Conservation (phyloP, 257 asterid genomes). For the Solanum arcanum region DNA sequence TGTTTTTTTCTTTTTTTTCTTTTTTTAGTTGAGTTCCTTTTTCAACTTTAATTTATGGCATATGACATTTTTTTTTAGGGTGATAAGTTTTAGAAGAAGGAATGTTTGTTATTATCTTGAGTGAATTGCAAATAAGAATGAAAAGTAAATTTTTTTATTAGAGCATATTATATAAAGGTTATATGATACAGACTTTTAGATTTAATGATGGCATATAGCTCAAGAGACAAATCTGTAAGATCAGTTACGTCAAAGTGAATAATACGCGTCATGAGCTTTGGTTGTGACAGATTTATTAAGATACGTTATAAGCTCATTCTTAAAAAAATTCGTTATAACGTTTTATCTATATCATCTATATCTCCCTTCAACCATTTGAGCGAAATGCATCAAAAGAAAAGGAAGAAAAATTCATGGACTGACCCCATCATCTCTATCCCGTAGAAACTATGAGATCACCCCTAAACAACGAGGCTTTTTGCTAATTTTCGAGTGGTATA, state of each 20-base stretch:
- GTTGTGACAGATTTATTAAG: accelerated
- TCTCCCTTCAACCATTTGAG: background rate
- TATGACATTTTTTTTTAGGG: background rate
- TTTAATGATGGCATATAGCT: background rate
- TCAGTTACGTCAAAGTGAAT: background rate
- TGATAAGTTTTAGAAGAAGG: background rate
- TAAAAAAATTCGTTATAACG: background rate
- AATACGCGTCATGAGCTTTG: background rate
- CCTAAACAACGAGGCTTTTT: background rate
- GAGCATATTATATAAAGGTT: background rate
- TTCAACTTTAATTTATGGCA: background rate
- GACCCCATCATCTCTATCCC: background rate
- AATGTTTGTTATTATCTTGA: background rate
- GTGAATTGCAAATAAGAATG: background rate
- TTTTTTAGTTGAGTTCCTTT: background rate
- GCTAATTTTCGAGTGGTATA: background rate
- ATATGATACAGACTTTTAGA: background rate
- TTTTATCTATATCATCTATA: no score
- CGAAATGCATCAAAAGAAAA: background rate
- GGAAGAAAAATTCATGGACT: background rate
- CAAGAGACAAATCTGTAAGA: background rate
- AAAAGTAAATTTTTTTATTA: background rate
- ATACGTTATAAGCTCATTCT: background rate
- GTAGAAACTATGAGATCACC: background rate
- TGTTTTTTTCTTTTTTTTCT: background rate